Base-by-base conservation (phyloP, 352 stramenopile genomes). In the Blastocystis sp. region DNA sequence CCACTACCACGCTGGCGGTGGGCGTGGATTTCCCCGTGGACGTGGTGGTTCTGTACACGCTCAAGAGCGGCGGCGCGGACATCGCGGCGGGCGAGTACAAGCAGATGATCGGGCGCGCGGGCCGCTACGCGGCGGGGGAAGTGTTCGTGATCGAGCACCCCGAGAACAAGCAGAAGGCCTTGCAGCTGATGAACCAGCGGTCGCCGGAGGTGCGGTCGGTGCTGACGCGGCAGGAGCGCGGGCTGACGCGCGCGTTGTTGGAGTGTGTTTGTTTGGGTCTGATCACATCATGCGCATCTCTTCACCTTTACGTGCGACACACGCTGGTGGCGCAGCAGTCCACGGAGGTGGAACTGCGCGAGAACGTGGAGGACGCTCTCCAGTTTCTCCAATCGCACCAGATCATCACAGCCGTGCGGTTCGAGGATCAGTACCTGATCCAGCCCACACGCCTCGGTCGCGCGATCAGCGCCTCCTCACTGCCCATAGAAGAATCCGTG, bases 21-120 rank as follows among this genome's bases (percentile, higher is more conserved):
- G 90, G 90, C 21, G 90, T 92, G 14, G 91, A 92, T 76, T 87
- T 92, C 14, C 90, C 90, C 28, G 90, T 89, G 28, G 89, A 84
- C 62, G 43, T 88, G 21, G 90, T 92, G 45, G 88, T 92, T 10
- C 70, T 92, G 9, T 67, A 84, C 41, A 59, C 52, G 45, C 62
- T 62, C 71, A 66, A 45, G 34, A 86, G 40, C 1, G 67, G 61
- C 21, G 84, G n/a, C 43, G 28, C 11, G 4, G 28, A 21, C 62
- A 80, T 66, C 21, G 59, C 62, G 19, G 23, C n/a, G 40, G 67
- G 71, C 21, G 79, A 79, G 62, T 80, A 56, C 28, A 90, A 91
- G 41, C 90, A 92, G 86, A 92, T 92, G 90, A 71, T 62, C 21
- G 90, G 90, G 5, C 70, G 90, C 45, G 90, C 90, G 43, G 90